Conservation (phyloP, 2,329 filamentous ascomycete species). For the Emergomyces orientalis region DNA sequence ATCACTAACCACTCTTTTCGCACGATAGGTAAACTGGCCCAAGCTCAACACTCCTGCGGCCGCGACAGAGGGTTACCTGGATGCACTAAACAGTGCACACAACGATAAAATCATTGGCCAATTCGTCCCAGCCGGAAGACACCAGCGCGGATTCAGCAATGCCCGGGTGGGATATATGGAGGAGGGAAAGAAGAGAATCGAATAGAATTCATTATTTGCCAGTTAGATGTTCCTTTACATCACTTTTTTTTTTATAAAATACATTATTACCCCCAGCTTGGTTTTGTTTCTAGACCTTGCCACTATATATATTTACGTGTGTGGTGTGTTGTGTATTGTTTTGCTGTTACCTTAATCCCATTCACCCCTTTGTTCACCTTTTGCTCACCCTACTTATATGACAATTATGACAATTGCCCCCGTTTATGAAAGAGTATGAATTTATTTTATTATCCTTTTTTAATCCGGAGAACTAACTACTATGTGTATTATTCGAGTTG, state of each 20-base stretch:
- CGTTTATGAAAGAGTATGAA: not conserved
- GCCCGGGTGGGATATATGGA: conserved; percentile 76
- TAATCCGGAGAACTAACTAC: not conserved
- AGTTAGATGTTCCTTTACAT: not conserved
- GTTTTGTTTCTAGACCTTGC: conserved; percentile 6
- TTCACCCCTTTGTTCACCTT: not conserved
- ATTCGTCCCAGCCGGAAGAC: conserved; percentile 52
- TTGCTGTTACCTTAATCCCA: not conserved
- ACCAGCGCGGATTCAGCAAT: conserved; percentile 77
- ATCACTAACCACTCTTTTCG: conserved; percentile 4
- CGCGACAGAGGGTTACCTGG: conserved; percentile 78
- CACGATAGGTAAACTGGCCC: conserved; percentile 86
- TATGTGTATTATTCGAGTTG: not conserved
- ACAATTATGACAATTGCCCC: not conserved
- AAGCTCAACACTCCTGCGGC: conserved; percentile 85
- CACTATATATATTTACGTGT: conserved; percentile 10
- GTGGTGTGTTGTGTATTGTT: conserved; percentile 8
- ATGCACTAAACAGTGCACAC: conserved; percentile 70
- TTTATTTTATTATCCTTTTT: not conserved
- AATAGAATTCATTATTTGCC: conserved; percentile 34
- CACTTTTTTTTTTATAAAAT: conserved; percentile 1
- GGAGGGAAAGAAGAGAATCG: conserved; percentile 97
- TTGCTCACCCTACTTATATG: not conserved
- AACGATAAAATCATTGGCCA: conserved; percentile 74
- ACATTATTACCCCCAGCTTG: conserved; percentile 3